phyloP scores from a whole-genome alignment of 2,329 filamentous ascomycete species.

The Diaporthe sp. region DNA sequence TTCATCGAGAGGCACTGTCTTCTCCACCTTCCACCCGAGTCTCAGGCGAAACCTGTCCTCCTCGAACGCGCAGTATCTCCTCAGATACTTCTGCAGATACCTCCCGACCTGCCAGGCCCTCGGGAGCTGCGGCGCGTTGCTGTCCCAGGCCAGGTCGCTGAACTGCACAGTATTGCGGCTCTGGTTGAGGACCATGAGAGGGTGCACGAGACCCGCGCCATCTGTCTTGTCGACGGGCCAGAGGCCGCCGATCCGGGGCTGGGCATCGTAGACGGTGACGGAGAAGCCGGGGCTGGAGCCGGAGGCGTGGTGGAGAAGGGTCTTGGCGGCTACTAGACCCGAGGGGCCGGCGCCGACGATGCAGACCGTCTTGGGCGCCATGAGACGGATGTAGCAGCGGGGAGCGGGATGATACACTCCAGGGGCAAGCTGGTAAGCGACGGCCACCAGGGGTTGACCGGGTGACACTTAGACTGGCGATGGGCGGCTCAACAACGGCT shows the following conservation, averaged over 20 bases:
- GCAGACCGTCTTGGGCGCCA: constrained; percentile 62
- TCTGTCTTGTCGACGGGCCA: constrained; percentile 73
- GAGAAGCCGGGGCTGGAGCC: constrained; percentile 63
- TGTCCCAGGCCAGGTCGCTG: constrained; percentile 79
- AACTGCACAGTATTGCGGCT: constrained; percentile 82
- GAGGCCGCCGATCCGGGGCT: constrained; percentile 78
- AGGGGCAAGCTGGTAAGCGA: neutral
- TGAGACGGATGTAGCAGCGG: constrained; percentile 40
- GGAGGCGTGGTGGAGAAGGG: constrained; percentile 70
- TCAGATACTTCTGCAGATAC: constrained; percentile 76
- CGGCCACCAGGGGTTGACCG: neutral
- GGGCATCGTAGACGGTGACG: constrained; percentile 78
- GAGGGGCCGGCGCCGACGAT: constrained; percentile 75
- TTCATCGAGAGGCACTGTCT: constrained; percentile 48
- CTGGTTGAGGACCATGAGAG: constrained; percentile 79
- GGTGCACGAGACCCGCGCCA: constrained; percentile 67
- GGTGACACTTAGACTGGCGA: neutral
- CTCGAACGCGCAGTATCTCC: constrained; percentile 65
- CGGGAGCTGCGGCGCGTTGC: constrained; percentile 74
- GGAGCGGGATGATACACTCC: neutral
- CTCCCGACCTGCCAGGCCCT: constrained; percentile 81
- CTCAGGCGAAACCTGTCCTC: constrained; percentile 56
- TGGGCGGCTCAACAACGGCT: neutral
- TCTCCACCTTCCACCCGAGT: constrained; percentile 61
- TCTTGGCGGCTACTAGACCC: constrained; percentile 79